phyloP scores from a whole-genome alignment of 2,329 filamentous ascomycete genomes.

The Sarocladiaceae sp. region DNA sequence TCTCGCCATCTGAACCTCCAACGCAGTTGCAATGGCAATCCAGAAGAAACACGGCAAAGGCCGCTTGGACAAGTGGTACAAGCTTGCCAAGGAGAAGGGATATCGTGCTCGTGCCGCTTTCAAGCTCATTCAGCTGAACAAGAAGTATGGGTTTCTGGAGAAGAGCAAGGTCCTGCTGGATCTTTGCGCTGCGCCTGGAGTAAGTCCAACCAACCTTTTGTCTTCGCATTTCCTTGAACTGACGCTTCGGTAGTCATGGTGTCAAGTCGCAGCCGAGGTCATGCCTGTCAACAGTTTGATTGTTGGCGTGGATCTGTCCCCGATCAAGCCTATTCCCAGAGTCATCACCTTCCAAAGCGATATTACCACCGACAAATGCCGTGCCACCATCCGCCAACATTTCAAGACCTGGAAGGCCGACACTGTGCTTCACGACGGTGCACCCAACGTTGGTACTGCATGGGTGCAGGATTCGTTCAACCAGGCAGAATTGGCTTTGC shows the following conservation, averaged over 20 bases:
- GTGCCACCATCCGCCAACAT: conserved; percentile 82
- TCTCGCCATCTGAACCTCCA: not conserved
- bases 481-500: conserved; percentile 87
- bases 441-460: conserved; percentile 94
- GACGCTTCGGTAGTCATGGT: conserved; percentile 68
- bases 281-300: conserved; percentile 92
- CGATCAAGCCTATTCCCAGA: conserved; percentile 92
- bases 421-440: conserved; percentile 92
- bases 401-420: conserved; percentile 96
- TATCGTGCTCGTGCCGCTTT: conserved; percentile 94
- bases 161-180: conserved; percentile 95
- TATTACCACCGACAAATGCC: conserved; percentile 95
- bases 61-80: conserved; percentile 98
- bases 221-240: conserved; percentile 13
- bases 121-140: conserved; percentile 97
- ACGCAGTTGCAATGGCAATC: conserved; percentile 67
- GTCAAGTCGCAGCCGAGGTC: conserved; percentile 90
- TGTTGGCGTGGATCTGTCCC: conserved; percentile 87
- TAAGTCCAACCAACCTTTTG: conserved; percentile 38
- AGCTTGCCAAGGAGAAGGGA: conserved; percentile 96
- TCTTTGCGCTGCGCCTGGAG: conserved; percentile 93
- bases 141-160: conserved; percentile 97
- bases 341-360: conserved; percentile 96
- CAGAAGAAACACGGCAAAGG: conserved; percentile 99
- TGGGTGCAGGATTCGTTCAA: conserved; percentile 99